Base-by-base conservation (phyloP, 1,284 basidiomycete species). In the Tilletia horrida region DNA sequence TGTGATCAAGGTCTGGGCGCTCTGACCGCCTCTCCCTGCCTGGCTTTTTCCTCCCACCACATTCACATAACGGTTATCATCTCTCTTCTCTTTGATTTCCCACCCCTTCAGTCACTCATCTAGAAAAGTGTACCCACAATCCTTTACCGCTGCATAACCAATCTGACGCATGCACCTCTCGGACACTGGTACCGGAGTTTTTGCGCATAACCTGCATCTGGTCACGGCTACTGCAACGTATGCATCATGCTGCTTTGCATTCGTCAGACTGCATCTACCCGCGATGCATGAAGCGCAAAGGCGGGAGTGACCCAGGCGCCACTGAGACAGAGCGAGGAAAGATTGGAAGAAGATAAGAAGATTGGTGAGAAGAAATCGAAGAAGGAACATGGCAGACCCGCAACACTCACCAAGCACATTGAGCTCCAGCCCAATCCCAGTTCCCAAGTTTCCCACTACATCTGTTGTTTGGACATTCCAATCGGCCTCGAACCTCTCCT, bases 341-440 rank as follows among this genome's bases (percentile, higher is more conserved):
- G 2, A 16, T 13, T 52, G 9, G 7, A 57, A 31, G 13, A 21
- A 44, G 31, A 14, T n/a, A 52, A 18, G 62, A 35, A 31, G 45
- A 29, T 27, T n/a, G n/a, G 25, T 6, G 48, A 18, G 16, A 16
- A 25, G 40, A 43, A 29, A 9, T 44, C 27, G 25, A 44, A 21
- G 29, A 40, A 50, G 29, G 16, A 1, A 57, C 50, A 66, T 48
- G 64, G 35, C 45, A 45, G 57, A 31, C 29, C 66, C 4, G n/a
- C n/a, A 21, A n/a, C 42, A 85, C 88, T 77, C 77, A 92, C 70
- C 93, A 97, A 25, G 90, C 90, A 82, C 93, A 97, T 79, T 90
- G 88, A 59, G 92, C 88, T 0, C 95, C 95, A 2, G 94, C 92
- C 95, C 95, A 98, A 82, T 96, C 93, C 80, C 90, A 98, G 79